These are phyloP conservation scores for Paraphoma sp. DNA, from an alignment of 2,329 filamentous ascomycete species.

Conservation along the genomic window DNA sequence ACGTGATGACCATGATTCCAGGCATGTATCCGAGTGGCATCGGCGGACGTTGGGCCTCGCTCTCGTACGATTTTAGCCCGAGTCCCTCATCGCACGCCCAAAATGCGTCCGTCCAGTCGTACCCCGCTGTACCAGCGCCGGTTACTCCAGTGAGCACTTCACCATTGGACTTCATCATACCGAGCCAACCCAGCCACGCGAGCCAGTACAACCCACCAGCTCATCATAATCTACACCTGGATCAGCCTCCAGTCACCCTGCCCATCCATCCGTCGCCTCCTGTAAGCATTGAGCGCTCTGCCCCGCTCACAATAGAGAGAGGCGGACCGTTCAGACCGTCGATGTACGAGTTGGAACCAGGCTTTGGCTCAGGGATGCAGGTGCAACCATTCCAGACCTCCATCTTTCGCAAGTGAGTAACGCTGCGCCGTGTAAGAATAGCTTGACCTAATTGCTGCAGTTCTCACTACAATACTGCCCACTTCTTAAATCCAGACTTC, in stretches of 20 bases:
- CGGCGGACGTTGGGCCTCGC: constrained; percentile 41
- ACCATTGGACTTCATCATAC: constrained; percentile 42
- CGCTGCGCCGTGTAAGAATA: background rate
- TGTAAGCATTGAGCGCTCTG: constrained; percentile 38
- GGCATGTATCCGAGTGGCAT: constrained; percentile 52
- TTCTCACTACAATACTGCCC: constrained; percentile 60
- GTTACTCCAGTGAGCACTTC: constrained; percentile 35
- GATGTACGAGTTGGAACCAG: constrained; percentile 53
- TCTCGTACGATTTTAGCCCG: constrained; percentile 45
- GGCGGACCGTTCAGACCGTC: constrained; percentile 55
- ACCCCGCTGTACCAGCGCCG: constrained; percentile 36
- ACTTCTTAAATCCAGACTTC: constrained; percentile 60
- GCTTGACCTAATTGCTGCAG: constrained; percentile 37
- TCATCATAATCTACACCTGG: constrained; percentile 40
- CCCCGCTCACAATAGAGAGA: constrained; percentile 37
- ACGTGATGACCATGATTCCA: constrained; percentile 52
- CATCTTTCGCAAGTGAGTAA: constrained; percentile 57
- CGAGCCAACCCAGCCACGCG: constrained; percentile 33
- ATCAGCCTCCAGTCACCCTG: constrained; percentile 40
- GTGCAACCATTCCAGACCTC: constrained; percentile 56
- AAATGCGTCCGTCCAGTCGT: constrained; percentile 40
- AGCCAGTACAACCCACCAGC: constrained; percentile 32
- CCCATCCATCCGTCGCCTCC: constrained; percentile 40
- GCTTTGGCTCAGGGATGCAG: constrained; percentile 46
- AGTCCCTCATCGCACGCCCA: constrained; percentile 41